These are phyloP conservation scores for Chamaecyparis obtusa DNA, from an alignment of 75 land plant genomes.

Conservation along the genomic window DNA sequence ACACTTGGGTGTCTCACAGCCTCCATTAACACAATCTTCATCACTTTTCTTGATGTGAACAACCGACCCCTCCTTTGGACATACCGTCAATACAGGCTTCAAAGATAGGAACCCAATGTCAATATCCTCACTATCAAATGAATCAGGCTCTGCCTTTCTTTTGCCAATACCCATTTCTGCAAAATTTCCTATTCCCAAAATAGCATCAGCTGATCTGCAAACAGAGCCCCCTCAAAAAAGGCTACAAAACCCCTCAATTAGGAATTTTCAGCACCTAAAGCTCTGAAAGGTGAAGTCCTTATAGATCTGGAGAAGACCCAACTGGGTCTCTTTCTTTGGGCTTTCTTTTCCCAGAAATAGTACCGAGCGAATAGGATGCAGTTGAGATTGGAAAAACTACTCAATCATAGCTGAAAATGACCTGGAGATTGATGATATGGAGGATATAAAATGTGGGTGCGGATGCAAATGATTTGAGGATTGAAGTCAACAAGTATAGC, in stretches of 20 bases:
- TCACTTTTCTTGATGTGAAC: not conserved
- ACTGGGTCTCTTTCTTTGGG: not conserved
- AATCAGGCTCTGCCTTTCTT: not conserved
- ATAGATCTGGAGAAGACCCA: not conserved
- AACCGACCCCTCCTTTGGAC: not conserved
- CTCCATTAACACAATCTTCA: not conserved
- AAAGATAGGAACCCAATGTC: not conserved
- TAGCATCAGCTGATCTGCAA: not conserved
- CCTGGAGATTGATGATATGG: not conserved
- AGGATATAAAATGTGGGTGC: not conserved
- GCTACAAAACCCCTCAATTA: not conserved
- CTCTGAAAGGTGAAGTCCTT: not conserved
- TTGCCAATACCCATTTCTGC: not conserved
- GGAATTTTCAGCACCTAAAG: not conserved
- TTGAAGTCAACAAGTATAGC: not conserved
- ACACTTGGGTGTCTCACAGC: constrained; percentile 30
- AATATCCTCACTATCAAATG: not conserved
- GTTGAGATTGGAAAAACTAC: constrained; percentile 6
- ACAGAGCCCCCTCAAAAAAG: not conserved
- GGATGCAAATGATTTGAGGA: not conserved
- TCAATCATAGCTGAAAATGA: not conserved
- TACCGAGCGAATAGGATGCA: not conserved
- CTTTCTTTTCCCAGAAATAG: not conserved
- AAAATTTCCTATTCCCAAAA: not conserved
- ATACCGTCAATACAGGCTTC: not conserved